Conservation (phyloP, 2,329 filamentous ascomycete genomes). For the Aschersonia sp. region DNA sequence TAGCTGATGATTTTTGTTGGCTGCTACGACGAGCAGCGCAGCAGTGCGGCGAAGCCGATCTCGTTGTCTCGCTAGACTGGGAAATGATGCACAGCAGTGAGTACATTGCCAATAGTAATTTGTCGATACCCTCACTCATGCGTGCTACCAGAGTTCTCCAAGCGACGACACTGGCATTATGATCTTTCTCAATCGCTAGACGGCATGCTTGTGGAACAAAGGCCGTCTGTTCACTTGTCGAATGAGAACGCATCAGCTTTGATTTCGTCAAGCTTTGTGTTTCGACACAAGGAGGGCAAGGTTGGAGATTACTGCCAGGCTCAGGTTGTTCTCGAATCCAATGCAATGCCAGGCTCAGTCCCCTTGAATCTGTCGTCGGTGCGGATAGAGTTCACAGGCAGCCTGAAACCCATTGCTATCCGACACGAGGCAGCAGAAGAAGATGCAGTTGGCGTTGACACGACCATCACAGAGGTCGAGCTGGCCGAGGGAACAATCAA, state of each 20-base stretch:
- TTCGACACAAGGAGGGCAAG: conserved; percentile 42
- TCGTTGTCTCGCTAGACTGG: conserved; percentile 50
- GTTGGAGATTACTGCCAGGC: conserved; percentile 45
- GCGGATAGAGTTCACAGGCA: conserved; percentile 40
- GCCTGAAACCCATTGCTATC: conserved; percentile 39
- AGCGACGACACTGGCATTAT: conserved; percentile 43
- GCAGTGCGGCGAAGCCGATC: conserved; percentile 33
- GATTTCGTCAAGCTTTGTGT: conserved; percentile 39
- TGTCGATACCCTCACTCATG: background rate
- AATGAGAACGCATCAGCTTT: conserved; percentile 39
- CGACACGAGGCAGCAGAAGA: conserved; percentile 19
- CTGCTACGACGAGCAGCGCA: conserved; percentile 42
- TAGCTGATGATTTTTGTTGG: conserved; percentile 48
- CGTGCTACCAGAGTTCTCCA: conserved; percentile 32
- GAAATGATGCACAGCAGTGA: conserved; percentile 45
- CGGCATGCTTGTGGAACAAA: conserved; percentile 26
- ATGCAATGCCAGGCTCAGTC: conserved; percentile 35
- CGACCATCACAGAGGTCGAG: conserved; percentile 9
- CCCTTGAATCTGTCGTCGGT: conserved; percentile 38
- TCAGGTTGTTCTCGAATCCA: conserved; percentile 43
- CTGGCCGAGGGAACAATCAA: conserved; percentile 15
- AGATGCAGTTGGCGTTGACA: conserved; percentile 4
- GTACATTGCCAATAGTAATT: conserved; percentile 11
- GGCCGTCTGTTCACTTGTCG: conserved; percentile 34
- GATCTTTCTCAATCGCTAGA: conserved; percentile 44